Base-by-base conservation (phyloP, 1,284 basidiomycete species). In the Naganishia liquefaciens region DNA sequence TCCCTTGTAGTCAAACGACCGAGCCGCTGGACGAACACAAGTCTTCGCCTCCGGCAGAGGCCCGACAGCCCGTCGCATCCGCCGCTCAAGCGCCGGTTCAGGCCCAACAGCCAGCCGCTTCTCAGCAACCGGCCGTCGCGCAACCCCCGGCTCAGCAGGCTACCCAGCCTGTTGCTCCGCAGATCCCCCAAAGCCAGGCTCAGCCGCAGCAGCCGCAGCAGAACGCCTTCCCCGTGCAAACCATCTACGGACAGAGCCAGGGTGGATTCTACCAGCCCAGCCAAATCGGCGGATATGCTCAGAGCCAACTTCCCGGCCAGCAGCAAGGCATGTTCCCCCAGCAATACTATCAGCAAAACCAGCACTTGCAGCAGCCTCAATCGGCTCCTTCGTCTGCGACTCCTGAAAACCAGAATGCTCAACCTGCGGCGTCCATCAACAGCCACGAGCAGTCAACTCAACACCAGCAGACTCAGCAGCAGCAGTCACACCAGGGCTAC, bases 311-410 rank as follows among this genome's bases (percentile, higher is more conserved):
- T 60, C 37, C 65, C 52, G 62, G 55, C 51, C 64, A 69, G 44
- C 69, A 70, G 47, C 63, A 49, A 39, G 57, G 40, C 47, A 60
- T 60, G 43, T 51, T 65, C 33, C 62, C 62, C 30, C 68, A 67
- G 53, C 70, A 74, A 52, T 74, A 69, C 68, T 74, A 75, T 69
- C 72, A 74, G 53, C 74, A 74, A 63, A 67, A 70, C 52, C 72
- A 70, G 63, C 71, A 71, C 69, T 73, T 73, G 69, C 58, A 70
- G 42, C 71, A 73, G 58, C 62, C 68, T 51, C 52, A 66, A 54
- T 30, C 71, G 67, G 62, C 69, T 70, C 28, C 69, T 68, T 51
- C 70, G 69, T 65, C 69, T 64, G 21, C 71, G 69, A 30, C 65
- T 52, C 25, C 43, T 13, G 50, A 50, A 49, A 27, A 54, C 15